These are phyloP conservation scores for Erodium trifolium DNA, from an alignment of 441 rosid species.

Conservation along the genomic window DNA sequence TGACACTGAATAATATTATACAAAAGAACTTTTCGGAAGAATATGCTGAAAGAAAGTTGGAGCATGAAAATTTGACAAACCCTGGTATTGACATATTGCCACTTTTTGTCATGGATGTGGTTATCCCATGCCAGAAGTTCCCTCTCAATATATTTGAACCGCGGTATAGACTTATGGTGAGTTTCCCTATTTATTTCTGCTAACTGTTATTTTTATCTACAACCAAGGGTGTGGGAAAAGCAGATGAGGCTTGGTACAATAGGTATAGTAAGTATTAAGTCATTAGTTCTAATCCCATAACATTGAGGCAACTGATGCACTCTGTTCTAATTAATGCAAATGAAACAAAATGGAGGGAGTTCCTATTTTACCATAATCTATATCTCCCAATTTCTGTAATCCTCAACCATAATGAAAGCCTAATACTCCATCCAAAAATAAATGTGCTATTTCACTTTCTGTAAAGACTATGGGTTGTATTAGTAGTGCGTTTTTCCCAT, in stretches of 20 bases:
- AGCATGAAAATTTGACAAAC: conserved; percentile 64
- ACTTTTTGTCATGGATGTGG: conserved; percentile 88
- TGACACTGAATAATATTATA: conserved; percentile 80
- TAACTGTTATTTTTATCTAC: conserved; percentile 7
- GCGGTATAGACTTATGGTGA: conserved; percentile 91
- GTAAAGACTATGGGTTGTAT: too few species aligned
- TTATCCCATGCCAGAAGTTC: conserved; percentile 84
- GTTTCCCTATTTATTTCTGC: conserved; percentile 18
- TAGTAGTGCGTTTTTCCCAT: not conserved
- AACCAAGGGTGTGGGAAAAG: not conserved
- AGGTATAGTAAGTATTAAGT: not conserved
- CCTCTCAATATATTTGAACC: conserved; percentile 92
- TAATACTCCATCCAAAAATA: not conserved
- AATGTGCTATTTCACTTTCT: not conserved
- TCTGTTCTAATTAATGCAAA: too few species aligned
- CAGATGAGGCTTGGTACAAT: not conserved
- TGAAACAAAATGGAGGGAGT: not conserved
- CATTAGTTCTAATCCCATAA: not conserved
- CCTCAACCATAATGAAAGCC: not conserved
- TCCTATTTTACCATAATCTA: not conserved
- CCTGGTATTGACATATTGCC: conserved; percentile 75
- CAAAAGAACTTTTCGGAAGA: conserved; percentile 81
- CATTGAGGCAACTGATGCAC: not conserved
- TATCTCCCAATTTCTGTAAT: not conserved
- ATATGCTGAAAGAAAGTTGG: conserved; percentile 80